Evolutionary conservation across 1,284 basidiomycete genomes (phyloP).

Genomic region (Takashimella koratensis): DNA sequence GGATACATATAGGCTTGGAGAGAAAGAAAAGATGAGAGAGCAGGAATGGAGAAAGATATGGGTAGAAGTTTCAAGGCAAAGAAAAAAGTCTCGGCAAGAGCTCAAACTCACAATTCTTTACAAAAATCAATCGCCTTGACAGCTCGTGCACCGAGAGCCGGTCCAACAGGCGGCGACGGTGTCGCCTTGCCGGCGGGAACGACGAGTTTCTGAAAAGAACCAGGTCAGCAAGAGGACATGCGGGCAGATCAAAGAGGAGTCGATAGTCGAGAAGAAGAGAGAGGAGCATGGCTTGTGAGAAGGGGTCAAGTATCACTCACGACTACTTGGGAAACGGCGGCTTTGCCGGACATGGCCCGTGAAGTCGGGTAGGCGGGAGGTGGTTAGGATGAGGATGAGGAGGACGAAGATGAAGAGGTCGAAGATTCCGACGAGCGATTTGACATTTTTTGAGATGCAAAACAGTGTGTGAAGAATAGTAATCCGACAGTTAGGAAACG

Average conservation of each 20-base stretch:
- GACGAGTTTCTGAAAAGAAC: slow-evolving; percentile 65
- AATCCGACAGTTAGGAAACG: background rate
- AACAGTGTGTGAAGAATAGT: background rate
- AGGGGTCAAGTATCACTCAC: slow-evolving; percentile 6
- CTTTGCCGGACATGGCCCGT: slow-evolving; percentile 16
- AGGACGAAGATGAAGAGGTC: background rate
- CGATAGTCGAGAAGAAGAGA: no score
- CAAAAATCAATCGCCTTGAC: slow-evolving; percentile 99
- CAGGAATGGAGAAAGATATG: background rate
- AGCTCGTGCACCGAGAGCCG: slow-evolving; percentile 93
- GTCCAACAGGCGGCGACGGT: slow-evolving; percentile 93
- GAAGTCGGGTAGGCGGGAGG: background rate
- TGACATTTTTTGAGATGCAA: no score
- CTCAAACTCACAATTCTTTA: slow-evolving; percentile 66
- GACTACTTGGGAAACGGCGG: slow-evolving; percentile 16
- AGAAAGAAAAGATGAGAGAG: background rate
- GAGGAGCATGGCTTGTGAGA: background rate
- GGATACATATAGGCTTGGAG: background rate
- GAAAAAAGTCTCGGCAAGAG: background rate
- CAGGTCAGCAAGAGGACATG: no score
- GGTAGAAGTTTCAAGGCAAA: background rate
- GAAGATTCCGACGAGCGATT: no score
- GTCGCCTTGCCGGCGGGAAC: slow-evolving; percentile 93
- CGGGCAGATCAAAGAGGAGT: no score
- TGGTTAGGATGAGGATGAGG: background rate